These are phyloP conservation scores for Phytophthora podocarpi DNA, from an alignment of 352 stramenopile species.

Conservation along the genomic window DNA sequence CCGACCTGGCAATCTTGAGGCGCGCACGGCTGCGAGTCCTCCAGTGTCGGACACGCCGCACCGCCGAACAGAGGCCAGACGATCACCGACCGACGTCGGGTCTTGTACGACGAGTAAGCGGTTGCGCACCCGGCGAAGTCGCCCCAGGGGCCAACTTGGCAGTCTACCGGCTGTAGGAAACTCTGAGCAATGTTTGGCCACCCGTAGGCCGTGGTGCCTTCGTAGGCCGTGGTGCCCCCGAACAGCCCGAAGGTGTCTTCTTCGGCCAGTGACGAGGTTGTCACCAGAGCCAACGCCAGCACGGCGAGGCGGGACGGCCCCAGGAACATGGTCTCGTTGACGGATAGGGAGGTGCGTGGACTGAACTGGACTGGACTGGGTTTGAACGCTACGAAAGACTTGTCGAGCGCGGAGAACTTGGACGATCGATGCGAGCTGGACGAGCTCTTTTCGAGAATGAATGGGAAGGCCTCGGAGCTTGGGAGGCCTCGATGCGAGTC, in stretches of 20 bases:
- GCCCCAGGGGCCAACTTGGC: slow-evolving; percentile 37
- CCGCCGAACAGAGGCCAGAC: slow-evolving; percentile 37
- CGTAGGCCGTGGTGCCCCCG: no score
- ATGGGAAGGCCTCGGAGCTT: background rate
- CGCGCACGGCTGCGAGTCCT: slow-evolving; percentile 47
- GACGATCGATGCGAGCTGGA: slow-evolving; percentile 9
- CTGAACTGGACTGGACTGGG: no score
- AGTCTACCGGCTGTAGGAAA: slow-evolving; percentile 10
- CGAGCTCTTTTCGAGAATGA: slow-evolving; percentile 23
- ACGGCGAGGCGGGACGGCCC: slow-evolving; percentile 5
- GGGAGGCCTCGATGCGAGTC: slow-evolving; percentile 3
- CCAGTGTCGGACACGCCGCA: slow-evolving; percentile 42
- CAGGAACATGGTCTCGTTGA: slow-evolving; percentile 7
- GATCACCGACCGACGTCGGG: slow-evolving; percentile 41
- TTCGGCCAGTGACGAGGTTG: slow-evolving; percentile 1
- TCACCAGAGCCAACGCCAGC: slow-evolving; percentile 11
- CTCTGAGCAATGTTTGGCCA: no score
- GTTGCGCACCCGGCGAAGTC: slow-evolving; percentile 40
- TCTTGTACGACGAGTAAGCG: slow-evolving; percentile 42
- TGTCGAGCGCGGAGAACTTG: slow-evolving; percentile 5
- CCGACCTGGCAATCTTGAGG: slow-evolving; percentile 49
- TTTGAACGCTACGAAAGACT: slow-evolving; percentile 18
- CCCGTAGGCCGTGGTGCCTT: no score
- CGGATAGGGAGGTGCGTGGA: no score
- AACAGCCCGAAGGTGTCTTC: no score